Base-by-base conservation (phyloP, 441 rosid species). In the Kokia cookei region DNA sequence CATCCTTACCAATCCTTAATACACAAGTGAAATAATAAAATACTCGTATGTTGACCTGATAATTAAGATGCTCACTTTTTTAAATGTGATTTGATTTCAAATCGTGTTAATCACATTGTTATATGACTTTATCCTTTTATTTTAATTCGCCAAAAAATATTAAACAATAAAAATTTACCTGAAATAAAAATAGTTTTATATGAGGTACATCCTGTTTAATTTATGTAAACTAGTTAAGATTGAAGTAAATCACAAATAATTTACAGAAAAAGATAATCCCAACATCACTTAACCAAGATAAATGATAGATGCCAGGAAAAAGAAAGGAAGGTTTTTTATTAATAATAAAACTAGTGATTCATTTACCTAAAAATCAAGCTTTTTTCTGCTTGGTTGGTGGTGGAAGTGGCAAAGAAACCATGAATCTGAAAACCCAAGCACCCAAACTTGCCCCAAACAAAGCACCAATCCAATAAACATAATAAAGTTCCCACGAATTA, bases 381-480 rank as follows among this genome's bases (percentile, higher is more conserved):
- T 79, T 75, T 77, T 83, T 85, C 73, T 79, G 75, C 43, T 75
- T 72, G 24, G 35, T 59, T 3, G 75, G n/a, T 32, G 72, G 7
- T 13, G 74, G 12, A 10, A 29, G 26, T 1, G 86, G 66, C 5
- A 64, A 32, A 32, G 86, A 75, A 71, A 84, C 75, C 27, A 88
- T 42, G 51, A 80, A 73, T 63, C 76, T 72, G 65, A 71, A 85
- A 68, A 50, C 45, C 81, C 78, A 55, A 5, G 73, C 85, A n/a
- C 85, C 86, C 60, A 74, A 29, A 19, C 42, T 50, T 4, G 85
- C 85, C 7, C 86, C 85, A 45, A 67, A 14, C 66, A 86, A 53
- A 13, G 84, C 80, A 2, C 78, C 67, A 24, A 78, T 54, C 82
- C 84, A 81, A 51, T 81, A 81, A 51, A 81, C 84, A 65, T 75